These are phyloP conservation scores for Colletotrichum coccodes DNA, from an alignment of 2,329 filamentous ascomycete genomes.

Conservation along the genomic window DNA sequence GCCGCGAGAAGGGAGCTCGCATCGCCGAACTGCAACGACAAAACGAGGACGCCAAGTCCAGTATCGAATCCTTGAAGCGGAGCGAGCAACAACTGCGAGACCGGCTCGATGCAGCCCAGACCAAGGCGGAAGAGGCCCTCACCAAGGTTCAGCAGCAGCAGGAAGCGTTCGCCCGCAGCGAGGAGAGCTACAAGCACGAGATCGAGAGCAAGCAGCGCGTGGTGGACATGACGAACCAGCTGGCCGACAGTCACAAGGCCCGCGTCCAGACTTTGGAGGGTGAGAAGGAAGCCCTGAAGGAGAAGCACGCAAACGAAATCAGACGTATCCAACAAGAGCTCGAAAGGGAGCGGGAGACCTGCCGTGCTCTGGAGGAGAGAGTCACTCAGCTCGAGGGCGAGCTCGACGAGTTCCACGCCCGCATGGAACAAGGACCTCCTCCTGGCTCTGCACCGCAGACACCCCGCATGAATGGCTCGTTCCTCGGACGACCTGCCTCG, in stretches of 20 bases:
- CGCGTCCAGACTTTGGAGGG: constrained; percentile 77
- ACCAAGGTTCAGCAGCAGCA: constrained; percentile 86
- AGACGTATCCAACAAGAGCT: constrained; percentile 66
- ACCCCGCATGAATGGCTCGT: constrained; percentile 67
- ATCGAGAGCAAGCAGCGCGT: constrained; percentile 84
- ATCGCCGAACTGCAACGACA: constrained; percentile 89
- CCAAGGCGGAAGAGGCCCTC: constrained; percentile 87
- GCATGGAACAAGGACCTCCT: constrained; percentile 53
- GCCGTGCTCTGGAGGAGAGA: constrained; percentile 57
- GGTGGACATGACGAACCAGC: constrained; percentile 83
- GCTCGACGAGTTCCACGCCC: constrained; percentile 62
- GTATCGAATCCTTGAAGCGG: constrained; percentile 80
- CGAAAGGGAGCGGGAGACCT: constrained; percentile 62
- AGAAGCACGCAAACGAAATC: constrained; percentile 72
- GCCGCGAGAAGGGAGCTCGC: constrained; percentile 93
- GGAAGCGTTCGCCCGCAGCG: constrained; percentile 82
- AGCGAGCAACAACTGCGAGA: constrained; percentile 84
- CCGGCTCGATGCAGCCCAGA: constrained; percentile 83
- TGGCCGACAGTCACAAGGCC: constrained; percentile 76
- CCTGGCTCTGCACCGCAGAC: constrained; percentile 68
- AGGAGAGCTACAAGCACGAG: constrained; percentile 88
- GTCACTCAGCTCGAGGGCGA: constrained; percentile 63
- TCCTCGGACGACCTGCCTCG: constrained; percentile 63
- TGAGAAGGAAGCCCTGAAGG: constrained; percentile 68
- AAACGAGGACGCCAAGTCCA: constrained; percentile 85